Evolutionary conservation across 2,329 filamentous ascomycete genomes (phyloP), one percentile per base, ranked within the genome.

Genomic region (Onygenales sp.): DNA sequence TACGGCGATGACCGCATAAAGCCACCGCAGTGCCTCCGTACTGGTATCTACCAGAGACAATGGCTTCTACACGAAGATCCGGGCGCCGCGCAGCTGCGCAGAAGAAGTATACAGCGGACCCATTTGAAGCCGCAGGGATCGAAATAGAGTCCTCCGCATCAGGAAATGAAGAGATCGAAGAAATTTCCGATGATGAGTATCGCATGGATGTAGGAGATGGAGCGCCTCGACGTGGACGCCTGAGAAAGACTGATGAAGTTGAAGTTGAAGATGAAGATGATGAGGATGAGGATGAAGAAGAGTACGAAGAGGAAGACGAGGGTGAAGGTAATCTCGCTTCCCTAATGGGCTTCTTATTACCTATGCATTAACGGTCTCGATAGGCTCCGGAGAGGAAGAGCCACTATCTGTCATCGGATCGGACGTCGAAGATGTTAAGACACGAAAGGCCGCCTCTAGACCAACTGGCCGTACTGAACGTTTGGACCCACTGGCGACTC

Each of bases 51-150:
- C 21, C 21, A 27, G 21, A 27, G 21, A 27, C 21, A 27, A 27
- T 27, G 42, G 44, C 37, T 42, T 47, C 47, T 10, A 39, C 61
- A 21, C 67, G 69, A 58, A 66, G 68, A 55, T 70, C 69, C 17
- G 62, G 57, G 44, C 70, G 70, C 55, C 54, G 60, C n/a, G 61
- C 60, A 47, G 61, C 64, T 32, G 54, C 61, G n/a, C 63, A 52
- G 52, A 61, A 63, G 8, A 65, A 61, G 40, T 72, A 71, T 53
- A 62, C 63, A 17, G 55, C 64, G 47, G 71, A 73, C 56, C 61
- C 65, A 11, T 69, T 72, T 49, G 62, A 65, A 52, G 55, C 58
- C 2, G 62, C 63, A 32, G 68, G 65, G 2, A 57, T 72, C 7
- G 60, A 60, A 14, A 59, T 61, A 36, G 57, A 46, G 6, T n/a